Base-by-base conservation (phyloP, 2,329 filamentous ascomycete species). In the Neoscytalidium dimidiatum region DNA sequence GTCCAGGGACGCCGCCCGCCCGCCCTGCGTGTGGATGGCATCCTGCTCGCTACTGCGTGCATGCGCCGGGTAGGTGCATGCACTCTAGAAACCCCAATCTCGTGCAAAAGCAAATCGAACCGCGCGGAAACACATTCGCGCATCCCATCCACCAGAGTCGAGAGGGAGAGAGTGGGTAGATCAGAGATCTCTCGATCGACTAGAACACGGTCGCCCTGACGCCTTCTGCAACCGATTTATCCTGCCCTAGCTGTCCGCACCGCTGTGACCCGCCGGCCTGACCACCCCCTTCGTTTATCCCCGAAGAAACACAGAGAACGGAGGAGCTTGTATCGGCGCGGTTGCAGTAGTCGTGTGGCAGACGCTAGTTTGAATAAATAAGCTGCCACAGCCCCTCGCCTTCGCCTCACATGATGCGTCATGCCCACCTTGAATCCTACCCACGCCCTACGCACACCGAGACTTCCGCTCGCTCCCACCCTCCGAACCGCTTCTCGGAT, bases 321-420 rank as follows among this genome's bases (percentile, higher is more conserved):
- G n/a, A n/a, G n/a, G n/a, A n/a, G n/a, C n/a, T n/a, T n/a, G n/a
- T n/a, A n/a, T n/a, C n/a, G n/a, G n/a, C n/a, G n/a, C n/a, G n/a
- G n/a, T n/a, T n/a, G n/a, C n/a, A 33, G 31, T 11, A 33, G 31
- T 11, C 11, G 6, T 28, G 52, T 19, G 19, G 26, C 38, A 38
- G 38, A 9, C 56, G 41, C 41, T 60, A 60, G 35, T 31, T 2
- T 17, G 21, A 57, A 8, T 21, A 23, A 44, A 60, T 60, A 60
- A 60, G 56, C 56, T 60, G 56, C 56, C 56, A 46, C 56, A 29
- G 52, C 31, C 51, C 31, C 52, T 14, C 17, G n/a, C 41, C n/a
- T n/a, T 21, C 44, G 41, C 29, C 58, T 62, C 58, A 62, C 58
- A 62, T 62, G 58, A 62, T 51, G 44, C 43, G 19, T 38, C 58